These are phyloP conservation scores for Trypanosoma cruzi DNA, from an alignment of 208 protist genomes.

Conservation along the genomic window DNA sequence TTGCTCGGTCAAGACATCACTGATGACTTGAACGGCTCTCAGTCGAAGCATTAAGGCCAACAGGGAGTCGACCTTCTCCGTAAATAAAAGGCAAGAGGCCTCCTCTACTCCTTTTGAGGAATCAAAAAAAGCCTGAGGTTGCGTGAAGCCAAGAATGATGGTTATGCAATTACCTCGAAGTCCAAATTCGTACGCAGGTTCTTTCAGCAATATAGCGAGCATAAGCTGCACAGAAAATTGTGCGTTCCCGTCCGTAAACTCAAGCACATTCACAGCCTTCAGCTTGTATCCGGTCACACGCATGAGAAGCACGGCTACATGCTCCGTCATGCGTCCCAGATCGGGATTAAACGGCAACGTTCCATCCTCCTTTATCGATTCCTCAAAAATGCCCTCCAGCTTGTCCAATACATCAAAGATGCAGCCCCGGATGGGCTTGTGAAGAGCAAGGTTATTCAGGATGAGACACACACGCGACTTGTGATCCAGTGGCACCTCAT, in stretches of 20 bases:
- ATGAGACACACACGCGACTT: conserved; percentile 89
- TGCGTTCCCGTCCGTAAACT: conserved; percentile 90
- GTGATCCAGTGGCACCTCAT: conserved; percentile 71
- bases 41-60: conserved; percentile 86
- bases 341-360: conserved; percentile 89
- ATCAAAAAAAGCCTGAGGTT: conserved; percentile 90
- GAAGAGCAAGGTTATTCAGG: conserved; percentile 90
- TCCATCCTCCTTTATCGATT: conserved; percentile 80
- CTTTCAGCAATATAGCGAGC: conserved; percentile 91
- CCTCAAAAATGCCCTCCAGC: conserved; percentile 87
- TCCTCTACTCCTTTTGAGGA: conserved; percentile 63
- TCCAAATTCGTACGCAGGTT: conserved; percentile 89
- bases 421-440: conserved; percentile 57
- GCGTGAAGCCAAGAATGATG: conserved; percentile 87
- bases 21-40: conserved; percentile 82
- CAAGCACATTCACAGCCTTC: conserved; percentile 83
- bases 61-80: conserved; percentile 90
- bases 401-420: conserved; percentile 81
- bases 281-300: conserved; percentile 90
- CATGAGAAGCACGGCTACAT: conserved; percentile 92
- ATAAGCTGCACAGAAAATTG: conserved; percentile 93
- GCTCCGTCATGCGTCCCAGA: conserved; percentile 92
- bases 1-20: conserved; percentile 68
- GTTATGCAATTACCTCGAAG: conserved; percentile 92
- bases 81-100: conserved; percentile 83